phyloP scores from a whole-genome alignment of 768 basidiomycete species.

The Strobilomyces confusus region DNA sequence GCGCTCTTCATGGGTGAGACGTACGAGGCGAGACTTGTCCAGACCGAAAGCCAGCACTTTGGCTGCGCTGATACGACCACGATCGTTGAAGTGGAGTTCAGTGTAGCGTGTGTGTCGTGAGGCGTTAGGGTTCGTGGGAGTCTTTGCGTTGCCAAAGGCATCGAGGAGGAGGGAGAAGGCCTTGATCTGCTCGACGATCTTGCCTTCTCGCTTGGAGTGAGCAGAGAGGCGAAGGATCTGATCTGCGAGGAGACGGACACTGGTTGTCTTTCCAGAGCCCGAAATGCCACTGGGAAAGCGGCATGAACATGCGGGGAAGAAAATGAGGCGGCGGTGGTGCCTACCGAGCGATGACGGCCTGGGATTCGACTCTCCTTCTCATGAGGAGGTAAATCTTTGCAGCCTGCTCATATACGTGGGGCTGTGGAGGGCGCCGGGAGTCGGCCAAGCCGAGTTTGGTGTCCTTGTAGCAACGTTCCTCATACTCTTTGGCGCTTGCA shows the following conservation, averaged over 20 bases:
- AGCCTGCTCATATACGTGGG: conserved; percentile 62
- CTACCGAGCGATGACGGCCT: conserved; percentile 55
- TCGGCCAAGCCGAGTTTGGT: conserved; percentile 39
- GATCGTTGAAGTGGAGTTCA: conserved; percentile 58
- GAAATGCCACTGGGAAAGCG: conserved; percentile 49
- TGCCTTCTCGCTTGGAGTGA: conserved; percentile 50
- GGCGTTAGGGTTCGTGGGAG: conserved; percentile 57
- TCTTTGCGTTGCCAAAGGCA: conserved; percentile 66
- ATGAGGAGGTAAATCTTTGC: conserved; percentile 57
- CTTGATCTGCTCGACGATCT: conserved; percentile 52
- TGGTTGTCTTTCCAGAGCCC: conserved; percentile 58
- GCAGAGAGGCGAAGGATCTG: conserved; percentile 60
- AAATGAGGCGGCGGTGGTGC: conserved; percentile 4
- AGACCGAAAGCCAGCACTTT: conserved; percentile 59
- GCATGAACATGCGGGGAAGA: conserved; percentile 14
- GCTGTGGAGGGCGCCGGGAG: conserved; percentile 41
- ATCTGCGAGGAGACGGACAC: conserved; percentile 47
- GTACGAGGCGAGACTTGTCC: conserved; percentile 56
- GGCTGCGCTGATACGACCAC: conserved; percentile 52
- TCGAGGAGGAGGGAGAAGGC: conserved; percentile 54
- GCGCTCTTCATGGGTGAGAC: conserved; percentile 56
- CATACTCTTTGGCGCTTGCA: conserved; percentile 53
- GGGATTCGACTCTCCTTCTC: conserved; percentile 50
- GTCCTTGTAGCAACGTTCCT: conserved; percentile 52
- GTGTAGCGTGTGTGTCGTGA: conserved; percentile 58